These are phyloP conservation scores for Eucalyptus leucophloia DNA, from an alignment of 345 rosid genomes.

Conservation along the genomic window DNA sequence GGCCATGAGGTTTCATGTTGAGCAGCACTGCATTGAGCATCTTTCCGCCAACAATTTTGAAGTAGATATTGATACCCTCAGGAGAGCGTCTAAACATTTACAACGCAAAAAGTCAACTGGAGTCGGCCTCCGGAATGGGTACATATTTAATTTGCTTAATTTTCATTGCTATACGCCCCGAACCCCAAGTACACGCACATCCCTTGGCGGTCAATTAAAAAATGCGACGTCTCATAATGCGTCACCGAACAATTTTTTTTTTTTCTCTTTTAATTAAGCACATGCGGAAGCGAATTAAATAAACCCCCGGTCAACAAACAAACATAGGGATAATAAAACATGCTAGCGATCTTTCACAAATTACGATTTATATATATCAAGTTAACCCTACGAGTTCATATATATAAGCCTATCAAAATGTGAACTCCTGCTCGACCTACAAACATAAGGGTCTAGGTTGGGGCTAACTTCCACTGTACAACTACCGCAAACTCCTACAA, in stretches of 20 bases:
- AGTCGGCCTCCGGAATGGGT: neutral
- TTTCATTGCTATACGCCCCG: neutral
- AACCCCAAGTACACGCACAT: rapidly evolving
- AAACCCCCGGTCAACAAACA: no score
- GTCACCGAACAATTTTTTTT: no score
- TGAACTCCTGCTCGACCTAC: no score
- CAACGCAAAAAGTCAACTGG: neutral
- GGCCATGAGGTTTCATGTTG: slow-evolving; percentile 8
- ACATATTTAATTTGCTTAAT: neutral
- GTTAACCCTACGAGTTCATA: no score
- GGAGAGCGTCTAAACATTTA: slow-evolving; percentile 3
- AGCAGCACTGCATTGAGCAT: slow-evolving; percentile 21
- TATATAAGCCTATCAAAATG: no score
- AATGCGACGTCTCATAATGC: rapidly evolving
- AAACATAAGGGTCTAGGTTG: rapidly evolving
- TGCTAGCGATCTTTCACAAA: no score
- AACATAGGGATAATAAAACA: no score
- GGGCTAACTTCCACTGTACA: no score
- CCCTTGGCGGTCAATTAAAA: rapidly evolving
- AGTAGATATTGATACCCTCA: slow-evolving; percentile 19
- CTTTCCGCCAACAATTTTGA: slow-evolving; percentile 9
- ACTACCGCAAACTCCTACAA: no score
- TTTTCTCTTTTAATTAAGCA: no score
- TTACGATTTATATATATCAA: no score
- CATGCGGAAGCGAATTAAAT: no score